Percentiles rank a stretch among this genome's conserved stretches.
These are phyloP conservation scores for Dentipellis fragilis DNA, from an alignment of 768 basidiomycete genomes.

Conservation along the genomic window DNA sequence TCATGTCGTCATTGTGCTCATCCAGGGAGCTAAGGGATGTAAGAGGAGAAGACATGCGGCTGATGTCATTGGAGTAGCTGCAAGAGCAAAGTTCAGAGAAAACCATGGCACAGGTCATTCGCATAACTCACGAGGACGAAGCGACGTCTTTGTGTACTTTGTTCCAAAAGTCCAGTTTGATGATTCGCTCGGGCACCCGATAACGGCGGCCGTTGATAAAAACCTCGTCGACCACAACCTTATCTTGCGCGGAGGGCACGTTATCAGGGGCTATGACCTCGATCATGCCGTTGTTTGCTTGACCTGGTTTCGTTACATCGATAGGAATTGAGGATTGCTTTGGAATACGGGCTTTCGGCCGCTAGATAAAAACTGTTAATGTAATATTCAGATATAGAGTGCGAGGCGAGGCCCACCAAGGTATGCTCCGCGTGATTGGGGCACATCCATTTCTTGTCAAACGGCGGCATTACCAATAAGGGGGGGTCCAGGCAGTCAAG, in stretches of 20 bases:
- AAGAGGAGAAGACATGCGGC: slow-evolving; percentile 19
- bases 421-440: slow-evolving; percentile 91
- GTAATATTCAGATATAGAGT: slow-evolving; percentile 1
- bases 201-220: slow-evolving; percentile 85
- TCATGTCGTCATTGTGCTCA: slow-evolving; percentile 6
- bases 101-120: too few relatives aligned
- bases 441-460: slow-evolving; percentile 97
- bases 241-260: slow-evolving; percentile 32
- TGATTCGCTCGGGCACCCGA: slow-evolving; percentile 84
- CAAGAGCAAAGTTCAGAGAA: too few relatives aligned
- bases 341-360: slow-evolving; percentile 70
- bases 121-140: too few relatives aligned
- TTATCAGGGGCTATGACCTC: slow-evolving; percentile 69
- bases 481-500: slow-evolving; percentile 95
- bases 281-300: slow-evolving; percentile 88
- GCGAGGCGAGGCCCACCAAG: slow-evolving; percentile 42
- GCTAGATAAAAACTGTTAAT: slow-evolving; percentile 44
- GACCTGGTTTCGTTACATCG: slow-evolving; percentile 62
- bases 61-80: background rate
- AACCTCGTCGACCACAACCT: slow-evolving; percentile 67
- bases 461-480: slow-evolving; percentile 71
- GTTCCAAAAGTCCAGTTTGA: slow-evolving; percentile 93
- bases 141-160: too few relatives aligned
- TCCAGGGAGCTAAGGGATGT: slow-evolving; percentile 16
- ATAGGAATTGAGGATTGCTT: slow-evolving; percentile 58